These are phyloP conservation scores for Ogataea pini DNA, from an alignment of 805 yeast species.

Conservation along the genomic window DNA sequence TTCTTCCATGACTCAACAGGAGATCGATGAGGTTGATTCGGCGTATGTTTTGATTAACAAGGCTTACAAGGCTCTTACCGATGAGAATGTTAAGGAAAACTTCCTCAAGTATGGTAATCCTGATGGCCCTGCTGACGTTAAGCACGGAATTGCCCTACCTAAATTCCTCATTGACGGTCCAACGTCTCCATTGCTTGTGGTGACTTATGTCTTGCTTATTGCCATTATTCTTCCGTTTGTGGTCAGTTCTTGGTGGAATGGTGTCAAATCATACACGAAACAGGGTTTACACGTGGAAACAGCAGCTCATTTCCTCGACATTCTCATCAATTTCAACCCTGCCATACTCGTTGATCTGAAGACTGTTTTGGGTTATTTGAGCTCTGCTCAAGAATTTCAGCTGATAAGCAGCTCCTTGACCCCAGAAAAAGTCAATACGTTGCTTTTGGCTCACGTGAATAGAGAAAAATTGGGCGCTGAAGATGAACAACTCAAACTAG, in stretches of 20 bases:
- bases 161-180: slow-evolving; percentile 84
- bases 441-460: slow-evolving; percentile 59
- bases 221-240: slow-evolving; percentile 77
- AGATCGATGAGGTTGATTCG: slow-evolving; percentile 62
- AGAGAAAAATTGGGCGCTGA: slow-evolving; percentile 43
- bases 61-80: slow-evolving; percentile 95
- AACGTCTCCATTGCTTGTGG: slow-evolving; percentile 62
- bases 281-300: slow-evolving; percentile 81
- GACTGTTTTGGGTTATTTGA: slow-evolving; percentile 58
- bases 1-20: slow-evolving; percentile 56
- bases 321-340: slow-evolving; percentile 72
- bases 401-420: slow-evolving; percentile 42
- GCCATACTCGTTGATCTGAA: slow-evolving; percentile 61
- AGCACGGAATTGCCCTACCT: slow-evolving; percentile 95
- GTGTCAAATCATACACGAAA: slow-evolving; percentile 75
- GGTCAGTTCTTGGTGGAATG: slow-evolving; percentile 90
- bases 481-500: slow-evolving; percentile 47
- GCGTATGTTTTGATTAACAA: slow-evolving; percentile 78
- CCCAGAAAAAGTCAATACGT: slow-evolving; percentile 47
- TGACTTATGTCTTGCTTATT: slow-evolving; percentile 65
- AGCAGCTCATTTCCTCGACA: slow-evolving; percentile 75
- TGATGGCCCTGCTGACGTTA: slow-evolving; percentile 89
- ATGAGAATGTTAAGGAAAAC: slow-evolving; percentile 79
- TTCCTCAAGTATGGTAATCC: slow-evolving; percentile 92
- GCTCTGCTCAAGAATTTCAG: slow-evolving; percentile 66